Conservation (phyloP, 1,284 basidiomycete species). For the Ustilago loliicola region DNA sequence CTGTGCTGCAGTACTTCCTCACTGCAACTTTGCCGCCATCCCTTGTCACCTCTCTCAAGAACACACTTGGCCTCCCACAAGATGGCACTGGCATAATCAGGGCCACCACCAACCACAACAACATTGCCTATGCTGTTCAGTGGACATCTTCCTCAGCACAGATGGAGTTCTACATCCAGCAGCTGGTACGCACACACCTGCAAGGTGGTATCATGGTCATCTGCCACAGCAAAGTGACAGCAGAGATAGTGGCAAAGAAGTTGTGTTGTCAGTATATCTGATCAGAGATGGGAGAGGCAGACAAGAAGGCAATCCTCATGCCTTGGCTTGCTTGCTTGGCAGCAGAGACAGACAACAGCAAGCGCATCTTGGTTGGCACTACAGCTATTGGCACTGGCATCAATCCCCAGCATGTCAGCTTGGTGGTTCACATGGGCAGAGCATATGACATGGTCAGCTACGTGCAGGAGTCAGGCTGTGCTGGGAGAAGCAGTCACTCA, state of each 20-base stretch:
- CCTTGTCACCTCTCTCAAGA: not conserved
- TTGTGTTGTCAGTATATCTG: too few relatives aligned
- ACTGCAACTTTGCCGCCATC: conserved; percentile 8
- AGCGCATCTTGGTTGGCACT: too few relatives aligned
- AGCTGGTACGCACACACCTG: not conserved
- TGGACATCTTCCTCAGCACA: not conserved
- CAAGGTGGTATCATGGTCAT: too few relatives aligned
- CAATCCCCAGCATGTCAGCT: conserved; percentile 2
- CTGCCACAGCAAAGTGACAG: too few relatives aligned
- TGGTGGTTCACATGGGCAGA: not conserved
- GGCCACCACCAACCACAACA: conserved; percentile 6
- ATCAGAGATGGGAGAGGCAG: too few relatives aligned
- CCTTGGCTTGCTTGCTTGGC: not conserved
- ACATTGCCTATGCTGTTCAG: conserved; percentile 6
- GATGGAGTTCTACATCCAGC: conserved; percentile 1
- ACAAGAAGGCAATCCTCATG: not conserved
- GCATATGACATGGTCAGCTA: conserved; percentile 9
- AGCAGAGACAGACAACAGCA: too few relatives aligned
- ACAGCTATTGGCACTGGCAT: conserved; percentile 9
- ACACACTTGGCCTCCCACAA: not conserved
- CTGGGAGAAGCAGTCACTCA: not conserved
- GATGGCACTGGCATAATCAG: conserved; percentile 9
- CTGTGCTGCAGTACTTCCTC: conserved; percentile 8
- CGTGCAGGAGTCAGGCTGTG: too few relatives aligned
- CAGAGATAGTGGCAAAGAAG: too few relatives aligned